Base-by-base conservation (phyloP, 225 moss, liverwort and hornwort species). In the Neckera pumila region DNA sequence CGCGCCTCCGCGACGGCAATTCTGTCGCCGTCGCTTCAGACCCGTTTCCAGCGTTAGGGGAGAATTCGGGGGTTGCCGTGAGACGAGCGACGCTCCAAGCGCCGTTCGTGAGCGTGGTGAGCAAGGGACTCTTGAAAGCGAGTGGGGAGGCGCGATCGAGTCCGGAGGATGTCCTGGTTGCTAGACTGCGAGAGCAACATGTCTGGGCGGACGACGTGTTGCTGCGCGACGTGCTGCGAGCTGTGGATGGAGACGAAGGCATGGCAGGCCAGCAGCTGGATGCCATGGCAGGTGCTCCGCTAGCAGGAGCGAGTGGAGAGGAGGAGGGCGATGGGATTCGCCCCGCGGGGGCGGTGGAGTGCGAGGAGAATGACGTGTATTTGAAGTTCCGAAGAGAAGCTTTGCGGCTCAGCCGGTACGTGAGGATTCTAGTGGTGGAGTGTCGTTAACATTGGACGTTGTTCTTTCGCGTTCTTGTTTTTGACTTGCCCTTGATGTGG, bases 341-440 rank as follows among this genome's bases (percentile, higher is more conserved):
- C 12, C 28, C 77, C 22, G 78, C 82, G 25, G 92, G 89, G 3
- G 69, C 91, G 10, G 81, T 54, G 84, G 91, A 93, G 76, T 82
- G 90, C 77, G 92, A 91, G 67, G 89, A 89, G 60, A 94, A 94
- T 33, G 95, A 95, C 83, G 85, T 92, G 22, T 94, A 95, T 87
- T 86, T 88, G 84, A 94, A 90, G 87, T 83, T 71, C 66, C 95
- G 94, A 45, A 87, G 86, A 60, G 95, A 91, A 81, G 95, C 95
- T 17, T 76, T 93, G 89, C 93, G 92, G n/a, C 90, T 88, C 51
- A 93, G 90, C 69, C 90, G 95, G 95, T 95, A 84, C 22, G 86
- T 87, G 66, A 30, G 67, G 61, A 67, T 63, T 87, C 81, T 17
- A 51, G 43, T 45, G 40, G 54, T 45, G 42, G 65, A 34, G 40